Evolutionary conservation across 2,329 filamentous ascomycete species (phyloP).

Genomic region (Elsinoe australis): DNA sequence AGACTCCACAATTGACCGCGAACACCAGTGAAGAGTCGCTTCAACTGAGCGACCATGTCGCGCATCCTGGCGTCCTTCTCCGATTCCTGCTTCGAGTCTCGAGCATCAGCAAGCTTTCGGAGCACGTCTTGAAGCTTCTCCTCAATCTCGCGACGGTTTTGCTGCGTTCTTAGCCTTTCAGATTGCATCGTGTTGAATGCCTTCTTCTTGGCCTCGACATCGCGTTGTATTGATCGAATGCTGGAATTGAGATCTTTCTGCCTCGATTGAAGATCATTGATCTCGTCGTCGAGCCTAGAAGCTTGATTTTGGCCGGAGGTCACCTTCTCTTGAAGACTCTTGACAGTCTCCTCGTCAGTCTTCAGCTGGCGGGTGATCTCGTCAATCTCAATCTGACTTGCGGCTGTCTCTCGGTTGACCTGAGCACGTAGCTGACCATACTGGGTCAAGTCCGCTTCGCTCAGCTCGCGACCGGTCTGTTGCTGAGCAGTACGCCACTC

Average conservation of each 20-base stretch:
- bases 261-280: constrained; percentile 60
- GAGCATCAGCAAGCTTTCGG: constrained; percentile 73
- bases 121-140: constrained; percentile 81
- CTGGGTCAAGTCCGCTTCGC: constrained; percentile 76
- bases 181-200: constrained; percentile 80
- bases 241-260: constrained; percentile 54
- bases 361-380: constrained; percentile 82
- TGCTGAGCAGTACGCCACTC: constrained; percentile 80
- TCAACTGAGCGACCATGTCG: constrained; percentile 77
- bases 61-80: constrained; percentile 71
- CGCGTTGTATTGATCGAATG: constrained; percentile 60
- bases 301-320: constrained; percentile 67
- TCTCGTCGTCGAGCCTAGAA: constrained; percentile 65
- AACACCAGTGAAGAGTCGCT: constrained; percentile 85
- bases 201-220: constrained; percentile 85
- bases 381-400: constrained; percentile 74
- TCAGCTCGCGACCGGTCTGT: constrained; percentile 79
- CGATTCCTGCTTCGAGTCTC: constrained; percentile 76
- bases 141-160: constrained; percentile 79
- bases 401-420: constrained; percentile 72
- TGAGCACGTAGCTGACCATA: constrained; percentile 79
- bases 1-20: constrained; percentile 84
- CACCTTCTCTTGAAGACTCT: constrained; percentile 80
- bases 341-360: constrained; percentile 84
- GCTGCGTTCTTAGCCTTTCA: constrained; percentile 70